Conservation (phyloP, 1,284 basidiomycete genomes). For the Cryptococcus sp. region DNA sequence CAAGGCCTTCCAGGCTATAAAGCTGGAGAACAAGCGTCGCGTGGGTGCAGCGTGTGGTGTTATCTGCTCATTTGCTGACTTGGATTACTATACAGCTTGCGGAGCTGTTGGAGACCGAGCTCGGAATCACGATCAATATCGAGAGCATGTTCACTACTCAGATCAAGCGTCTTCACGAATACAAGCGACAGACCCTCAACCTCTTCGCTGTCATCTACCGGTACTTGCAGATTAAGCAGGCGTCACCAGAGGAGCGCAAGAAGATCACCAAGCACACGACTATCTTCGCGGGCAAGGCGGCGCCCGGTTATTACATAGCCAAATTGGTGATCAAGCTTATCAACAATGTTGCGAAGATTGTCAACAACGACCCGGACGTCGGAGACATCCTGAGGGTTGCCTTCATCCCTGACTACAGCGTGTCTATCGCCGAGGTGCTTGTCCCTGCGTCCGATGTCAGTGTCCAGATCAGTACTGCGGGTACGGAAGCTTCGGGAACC, state of each 20-base stretch:
- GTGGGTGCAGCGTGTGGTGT: slow-evolving; percentile 18
- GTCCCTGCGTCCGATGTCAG: slow-evolving; percentile 89
- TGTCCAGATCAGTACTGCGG: slow-evolving; percentile 91
- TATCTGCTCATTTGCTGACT: slow-evolving; percentile 8
- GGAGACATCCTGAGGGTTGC: slow-evolving; percentile 77
- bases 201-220: slow-evolving; percentile 75
- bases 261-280: slow-evolving; percentile 64
- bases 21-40: slow-evolving; percentile 82
- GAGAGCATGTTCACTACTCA: slow-evolving; percentile 88
- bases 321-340: slow-evolving; percentile 82
- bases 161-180: slow-evolving; percentile 72
- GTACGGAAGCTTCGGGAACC: slow-evolving; percentile 68
- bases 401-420: slow-evolving; percentile 74
- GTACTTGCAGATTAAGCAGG: slow-evolving; percentile 76
- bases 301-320: slow-evolving; percentile 57
- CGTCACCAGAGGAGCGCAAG: slow-evolving; percentile 74
- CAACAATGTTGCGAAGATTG: slow-evolving; percentile 78
- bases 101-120: slow-evolving; percentile 69
- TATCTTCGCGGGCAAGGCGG: slow-evolving; percentile 77
- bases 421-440: slow-evolving; percentile 84
- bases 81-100: slow-evolving; percentile 55
- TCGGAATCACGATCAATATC: slow-evolving; percentile 68
- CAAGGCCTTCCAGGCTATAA: slow-evolving; percentile 75
- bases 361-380: slow-evolving; percentile 84
- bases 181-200: slow-evolving; percentile 65